phyloP scores from a whole-genome alignment of 768 basidiomycete species.

The Amanita molliuscula region DNA sequence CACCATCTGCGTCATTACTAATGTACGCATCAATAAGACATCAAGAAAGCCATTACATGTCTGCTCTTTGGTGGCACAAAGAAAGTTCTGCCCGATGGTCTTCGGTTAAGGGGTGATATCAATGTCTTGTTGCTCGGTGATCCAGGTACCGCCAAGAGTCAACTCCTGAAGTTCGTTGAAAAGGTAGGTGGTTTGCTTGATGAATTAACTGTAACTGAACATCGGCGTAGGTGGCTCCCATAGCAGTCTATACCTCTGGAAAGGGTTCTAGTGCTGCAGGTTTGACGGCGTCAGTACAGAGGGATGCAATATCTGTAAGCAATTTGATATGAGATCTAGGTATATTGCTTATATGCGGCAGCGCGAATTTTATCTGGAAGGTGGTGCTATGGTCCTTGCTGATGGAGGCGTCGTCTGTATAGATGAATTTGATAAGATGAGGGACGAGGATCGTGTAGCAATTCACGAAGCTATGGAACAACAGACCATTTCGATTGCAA shows the following conservation, averaged over 20 bases:
- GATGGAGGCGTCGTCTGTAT: constrained; percentile 99
- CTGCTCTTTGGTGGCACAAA: constrained; percentile 96
- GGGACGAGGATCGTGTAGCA: constrained; percentile 96
- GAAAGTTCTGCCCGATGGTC: constrained; percentile 94
- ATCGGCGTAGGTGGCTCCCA: constrained; percentile 72
- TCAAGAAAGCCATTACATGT: constrained; percentile 96
- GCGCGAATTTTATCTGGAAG: constrained; percentile 98
- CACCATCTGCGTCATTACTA: background rate
- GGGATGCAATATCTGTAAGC: constrained; percentile 80
- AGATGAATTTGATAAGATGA: constrained; percentile 99
- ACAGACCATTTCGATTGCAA: constrained; percentile 98
- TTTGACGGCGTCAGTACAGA: constrained; percentile 94
- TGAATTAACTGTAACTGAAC: constrained; percentile 1
- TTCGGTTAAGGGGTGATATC: constrained; percentile 94
- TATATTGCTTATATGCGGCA: constrained; percentile 18
- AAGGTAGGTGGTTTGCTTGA: constrained; percentile 39
- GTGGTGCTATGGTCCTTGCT: constrained; percentile 98
- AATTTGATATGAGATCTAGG: constrained; percentile 6
- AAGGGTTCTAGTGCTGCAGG: constrained; percentile 98
- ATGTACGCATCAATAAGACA: constrained; percentile 46
- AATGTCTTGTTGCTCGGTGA: constrained; percentile 95
- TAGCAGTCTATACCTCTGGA: constrained; percentile 96
- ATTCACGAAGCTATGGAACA: constrained; percentile 99
- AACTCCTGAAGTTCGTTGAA: constrained; percentile 96
- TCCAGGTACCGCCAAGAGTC: constrained; percentile 97